A percentile compares a stretch with the other conserved stretches of the same genome.
phyloP scores from a whole-genome alignment of 2,329 filamentous ascomycete genomes.

The Arachnomyces sp. region DNA sequence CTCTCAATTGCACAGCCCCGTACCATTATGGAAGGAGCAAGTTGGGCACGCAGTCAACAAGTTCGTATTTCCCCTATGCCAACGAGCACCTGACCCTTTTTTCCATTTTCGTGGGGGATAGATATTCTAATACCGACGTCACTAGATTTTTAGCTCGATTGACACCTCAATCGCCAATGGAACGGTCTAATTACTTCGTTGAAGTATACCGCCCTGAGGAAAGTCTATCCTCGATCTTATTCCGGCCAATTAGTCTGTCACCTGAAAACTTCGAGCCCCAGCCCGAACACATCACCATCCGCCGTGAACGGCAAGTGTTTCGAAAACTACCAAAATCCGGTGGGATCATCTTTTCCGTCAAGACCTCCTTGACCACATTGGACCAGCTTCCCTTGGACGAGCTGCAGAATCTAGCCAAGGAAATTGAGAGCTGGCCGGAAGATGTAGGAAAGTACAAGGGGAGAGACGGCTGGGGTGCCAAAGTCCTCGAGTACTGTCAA shows the following conservation, averaged over 20 bases:
- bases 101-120: background rate
- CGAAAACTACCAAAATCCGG: constrained; percentile 36
- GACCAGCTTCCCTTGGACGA: constrained; percentile 35
- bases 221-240: constrained; percentile 36
- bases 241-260: constrained; percentile 35
- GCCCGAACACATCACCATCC: constrained; percentile 38
- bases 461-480: constrained; percentile 35
- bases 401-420: constrained; percentile 34
- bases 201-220: constrained; percentile 37
- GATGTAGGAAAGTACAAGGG: constrained; percentile 41
- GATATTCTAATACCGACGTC: constrained; percentile 1
- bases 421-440: constrained; percentile 40
- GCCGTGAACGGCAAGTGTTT: constrained; percentile 46
- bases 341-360: constrained; percentile 44
- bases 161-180: constrained; percentile 38
- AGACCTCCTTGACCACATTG: constrained; percentile 39
- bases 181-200: constrained; percentile 44
- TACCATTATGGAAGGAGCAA: constrained; percentile 45
- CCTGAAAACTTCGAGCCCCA: constrained; percentile 30
- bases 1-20: constrained; percentile 39
- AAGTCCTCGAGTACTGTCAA: constrained; percentile 30
- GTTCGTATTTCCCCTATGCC: constrained; percentile 20
- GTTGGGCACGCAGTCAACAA: constrained; percentile 36
- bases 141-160: constrained; percentile 42
- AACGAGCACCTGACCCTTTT: background rate